Percentiles rank a stretch among this genome's conserved stretches.
phyloP scores from a whole-genome alignment of 2,329 filamentous ascomycete species.

The Colletotrichum sp. region DNA sequence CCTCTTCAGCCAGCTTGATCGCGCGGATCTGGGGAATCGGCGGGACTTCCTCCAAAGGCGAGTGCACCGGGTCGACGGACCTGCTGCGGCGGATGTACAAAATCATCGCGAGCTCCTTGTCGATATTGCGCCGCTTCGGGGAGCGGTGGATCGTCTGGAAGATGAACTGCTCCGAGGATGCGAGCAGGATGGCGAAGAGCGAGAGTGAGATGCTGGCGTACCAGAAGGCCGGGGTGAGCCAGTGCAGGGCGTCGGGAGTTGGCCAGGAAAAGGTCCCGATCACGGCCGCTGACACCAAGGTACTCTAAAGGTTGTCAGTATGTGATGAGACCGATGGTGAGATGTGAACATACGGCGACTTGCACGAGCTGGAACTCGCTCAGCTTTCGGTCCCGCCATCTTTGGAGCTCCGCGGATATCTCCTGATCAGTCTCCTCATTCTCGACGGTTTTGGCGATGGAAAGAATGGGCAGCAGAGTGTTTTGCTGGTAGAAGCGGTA shows the following conservation, averaged over 20 bases:
- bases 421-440: conserved; percentile 9
- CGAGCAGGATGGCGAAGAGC: conserved; percentile 29
- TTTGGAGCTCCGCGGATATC: conserved; percentile 21
- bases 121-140: conserved; percentile 8
- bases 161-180: conserved; percentile 30
- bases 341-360: conserved; percentile 22
- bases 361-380: conserved; percentile 27
- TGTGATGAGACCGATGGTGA: not conserved
- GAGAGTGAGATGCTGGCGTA: conserved; percentile 29
- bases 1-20: conserved; percentile 10
- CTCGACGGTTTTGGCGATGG: conserved; percentile 22
- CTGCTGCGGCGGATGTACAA: conserved; percentile 14
- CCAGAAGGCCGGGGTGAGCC: conserved; percentile 27
- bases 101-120: conserved; percentile 24
- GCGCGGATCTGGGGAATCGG: conserved; percentile 18
- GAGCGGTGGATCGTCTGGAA: conserved; percentile 25
- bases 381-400: conserved; percentile 26
- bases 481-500: conserved; percentile 30
- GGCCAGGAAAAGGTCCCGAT: conserved; percentile 32
- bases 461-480: conserved; percentile 25
- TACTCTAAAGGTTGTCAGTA: conserved; percentile 17
- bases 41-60: conserved; percentile 10
- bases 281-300: conserved; percentile 28
- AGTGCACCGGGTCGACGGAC: conserved; percentile 3
- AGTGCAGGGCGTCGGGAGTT: conserved; percentile 23